Evolutionary conservation across 768 basidiomycete genomes (phyloP).

Genomic region (Lentinula sp.): DNA sequence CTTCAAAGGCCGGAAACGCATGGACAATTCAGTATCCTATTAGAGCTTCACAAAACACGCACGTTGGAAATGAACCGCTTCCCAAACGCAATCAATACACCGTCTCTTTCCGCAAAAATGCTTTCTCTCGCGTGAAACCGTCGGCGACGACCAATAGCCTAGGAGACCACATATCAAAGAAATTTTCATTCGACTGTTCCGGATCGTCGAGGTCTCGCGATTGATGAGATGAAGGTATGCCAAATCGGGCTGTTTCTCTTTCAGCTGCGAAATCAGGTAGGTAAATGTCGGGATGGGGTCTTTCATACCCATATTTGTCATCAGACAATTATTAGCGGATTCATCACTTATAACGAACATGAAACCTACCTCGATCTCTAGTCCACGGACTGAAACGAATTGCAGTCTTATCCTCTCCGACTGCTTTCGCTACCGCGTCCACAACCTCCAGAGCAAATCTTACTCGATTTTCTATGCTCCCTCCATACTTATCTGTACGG

Average conservation of each 20-base stretch:
- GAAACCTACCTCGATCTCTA: constrained; percentile 16
- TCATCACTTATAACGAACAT: too few species aligned
- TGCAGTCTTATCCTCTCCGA: constrained; percentile 38
- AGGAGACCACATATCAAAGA: constrained; percentile 25
- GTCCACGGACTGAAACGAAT: constrained; percentile 40
- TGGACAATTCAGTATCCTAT: background rate
- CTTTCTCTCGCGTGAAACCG: constrained; percentile 23
- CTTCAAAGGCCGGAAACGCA: background rate
- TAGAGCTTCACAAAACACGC: background rate
- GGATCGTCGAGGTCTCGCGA: constrained; percentile 14
- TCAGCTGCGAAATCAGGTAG: constrained; percentile 34
- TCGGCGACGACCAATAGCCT: constrained; percentile 23
- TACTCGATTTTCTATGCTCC: constrained; percentile 39
- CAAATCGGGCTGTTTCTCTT: constrained; percentile 26
- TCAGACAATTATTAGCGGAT: too few species aligned
- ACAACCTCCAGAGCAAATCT: constrained; percentile 40
- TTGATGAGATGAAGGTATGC: constrained; percentile 40
- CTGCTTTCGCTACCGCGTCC: constrained; percentile 28
- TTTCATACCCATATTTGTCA: constrained; percentile 30
- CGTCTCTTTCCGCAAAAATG: constrained; percentile 21
- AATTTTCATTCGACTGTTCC: constrained; percentile 19
- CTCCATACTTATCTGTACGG: constrained; percentile 48
- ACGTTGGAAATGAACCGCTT: constrained; percentile 28
- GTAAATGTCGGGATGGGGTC: constrained; percentile 39
- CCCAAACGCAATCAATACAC: constrained; percentile 26